A percentile compares a stretch with the other conserved stretches of the same genome.
Conservation (phyloP, 441 rosid species). For the Macaranga tanarius region DNA sequence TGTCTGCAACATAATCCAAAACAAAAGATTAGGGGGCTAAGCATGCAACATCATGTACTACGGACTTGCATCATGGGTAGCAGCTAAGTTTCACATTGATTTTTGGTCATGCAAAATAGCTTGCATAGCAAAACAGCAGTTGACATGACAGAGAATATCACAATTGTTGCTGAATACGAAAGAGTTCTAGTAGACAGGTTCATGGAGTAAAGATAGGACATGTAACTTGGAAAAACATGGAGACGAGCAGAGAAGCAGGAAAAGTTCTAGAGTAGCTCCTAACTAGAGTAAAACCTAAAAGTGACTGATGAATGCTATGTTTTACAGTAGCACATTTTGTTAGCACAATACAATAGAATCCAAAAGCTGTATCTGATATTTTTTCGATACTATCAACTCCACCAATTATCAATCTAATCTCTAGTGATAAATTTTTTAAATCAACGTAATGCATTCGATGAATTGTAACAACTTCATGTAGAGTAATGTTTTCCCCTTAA, state of each 20-base stretch:
- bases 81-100: neutral
- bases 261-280: neutral
- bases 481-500: neutral
- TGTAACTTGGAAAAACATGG: neutral
- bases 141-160: neutral
- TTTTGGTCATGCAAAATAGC: neutral
- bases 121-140: neutral
- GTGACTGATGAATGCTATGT: neutral
- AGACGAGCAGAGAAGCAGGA: neutral
- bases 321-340: neutral
- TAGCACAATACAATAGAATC: neutral
- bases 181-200: neutral
- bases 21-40: neutral
- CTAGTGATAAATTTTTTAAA: neutral
- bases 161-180: neutral
- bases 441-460: neutral
- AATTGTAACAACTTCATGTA: neutral
- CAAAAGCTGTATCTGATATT: neutral
- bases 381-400: neutral
- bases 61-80: neutral
- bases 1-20: constrained; percentile 42
- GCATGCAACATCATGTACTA: neutral
- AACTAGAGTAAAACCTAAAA: neutral
- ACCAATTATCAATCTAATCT: neutral
- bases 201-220: neutral